Base-by-base conservation (phyloP, 1,139 yeast species). In the Arxiozyma heterogenica region DNA sequence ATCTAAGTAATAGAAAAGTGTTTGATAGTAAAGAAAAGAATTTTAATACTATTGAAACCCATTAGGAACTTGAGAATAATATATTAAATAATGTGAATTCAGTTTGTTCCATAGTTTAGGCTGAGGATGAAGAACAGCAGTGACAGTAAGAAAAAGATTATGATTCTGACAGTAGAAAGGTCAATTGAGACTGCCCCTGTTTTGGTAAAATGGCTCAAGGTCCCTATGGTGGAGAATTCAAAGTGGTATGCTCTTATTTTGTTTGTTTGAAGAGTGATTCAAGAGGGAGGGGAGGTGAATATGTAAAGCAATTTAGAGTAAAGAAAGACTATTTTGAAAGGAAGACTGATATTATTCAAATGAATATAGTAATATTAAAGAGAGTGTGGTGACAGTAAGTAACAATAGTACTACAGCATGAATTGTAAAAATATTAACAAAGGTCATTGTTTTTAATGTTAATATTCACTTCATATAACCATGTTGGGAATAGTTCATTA, bases 161-260 rank as follows among this genome's bases (percentile, higher is more conserved):
- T 73, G 83, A 93, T 73, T 97, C 97, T 47, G 96, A 88, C 65
- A 93, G 98, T 6, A 98, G 98, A 42, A 98, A 93, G 71, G 94
- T 93, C 73, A 93, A 93, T 81, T 93, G 98, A 98, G 98, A 93
- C 68, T 94, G 98, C 71, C 98, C 98, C 17, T 93, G 98, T 73
- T 77, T 94, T 55, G 98, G 98, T 42, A 98, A 98, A 49, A 90
- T 93, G 97, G 98, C 98, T 45, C 79, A 89, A 59, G 98, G 98
- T 0, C 97, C 98, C 55, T 91, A 98, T 73, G 98, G 98, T 54
- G 96, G 87, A 68, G 97, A 93, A 73, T 93, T 91, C 78, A 91
- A 91, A 75, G 90, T 82, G 54, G 98, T 98, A 0, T 93, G 94
- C 70, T 80, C 96, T 8, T 93, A 98, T 72, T 93, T 94, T 68